These are phyloP conservation scores for Ophioceras dolichostomum DNA, from an alignment of 2,329 filamentous ascomycete species.

Conservation along the genomic window DNA sequence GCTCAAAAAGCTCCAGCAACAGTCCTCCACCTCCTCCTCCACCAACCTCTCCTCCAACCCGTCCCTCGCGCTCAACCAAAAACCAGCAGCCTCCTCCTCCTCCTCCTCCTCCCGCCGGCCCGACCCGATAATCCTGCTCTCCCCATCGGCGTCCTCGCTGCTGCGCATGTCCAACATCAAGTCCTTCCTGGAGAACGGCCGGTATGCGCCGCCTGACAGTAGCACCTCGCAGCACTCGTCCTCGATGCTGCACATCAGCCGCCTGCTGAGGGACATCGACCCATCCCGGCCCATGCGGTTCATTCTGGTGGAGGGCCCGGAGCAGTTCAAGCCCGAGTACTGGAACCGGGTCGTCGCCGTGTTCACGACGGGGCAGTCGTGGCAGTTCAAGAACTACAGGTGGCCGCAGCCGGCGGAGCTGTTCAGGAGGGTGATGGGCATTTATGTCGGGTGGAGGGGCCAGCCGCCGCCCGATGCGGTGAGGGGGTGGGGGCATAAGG, in stretches of 20 bases:
- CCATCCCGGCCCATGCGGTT: conserved; percentile 69
- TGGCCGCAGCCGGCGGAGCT: conserved; percentile 83
- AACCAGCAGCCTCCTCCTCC: conserved; percentile 31
- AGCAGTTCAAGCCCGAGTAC: conserved; percentile 96
- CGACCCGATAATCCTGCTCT: conserved; percentile 91
- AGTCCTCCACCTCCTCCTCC: conserved; percentile 20
- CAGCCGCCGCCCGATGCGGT: conserved; percentile 70
- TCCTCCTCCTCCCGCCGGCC: conserved; percentile 37
- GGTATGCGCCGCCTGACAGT: conserved; percentile 66
- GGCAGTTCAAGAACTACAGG: conserved; percentile 99
- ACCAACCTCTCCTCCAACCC: conserved; percentile 1
- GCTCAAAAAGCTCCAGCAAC: conserved; percentile 41
- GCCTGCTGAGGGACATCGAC: conserved; percentile 60
- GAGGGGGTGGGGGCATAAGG: conserved; percentile 73
- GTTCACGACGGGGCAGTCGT: conserved; percentile 93
- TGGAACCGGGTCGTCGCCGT: conserved; percentile 93
- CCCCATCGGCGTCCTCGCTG: conserved; percentile 86
- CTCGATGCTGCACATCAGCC: conserved; percentile 78
- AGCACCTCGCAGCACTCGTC: conserved; percentile 55
- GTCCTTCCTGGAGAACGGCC: conserved; percentile 76
- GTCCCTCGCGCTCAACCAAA: conserved; percentile 36
- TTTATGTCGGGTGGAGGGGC: conserved; percentile 86
- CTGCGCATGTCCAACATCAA: conserved; percentile 95
- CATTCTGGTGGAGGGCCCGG: conserved; percentile 85
- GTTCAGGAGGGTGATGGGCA: conserved; percentile 75